Base-by-base conservation (phyloP, 208 protist species). In the Trypanosoma platydactyli region DNA sequence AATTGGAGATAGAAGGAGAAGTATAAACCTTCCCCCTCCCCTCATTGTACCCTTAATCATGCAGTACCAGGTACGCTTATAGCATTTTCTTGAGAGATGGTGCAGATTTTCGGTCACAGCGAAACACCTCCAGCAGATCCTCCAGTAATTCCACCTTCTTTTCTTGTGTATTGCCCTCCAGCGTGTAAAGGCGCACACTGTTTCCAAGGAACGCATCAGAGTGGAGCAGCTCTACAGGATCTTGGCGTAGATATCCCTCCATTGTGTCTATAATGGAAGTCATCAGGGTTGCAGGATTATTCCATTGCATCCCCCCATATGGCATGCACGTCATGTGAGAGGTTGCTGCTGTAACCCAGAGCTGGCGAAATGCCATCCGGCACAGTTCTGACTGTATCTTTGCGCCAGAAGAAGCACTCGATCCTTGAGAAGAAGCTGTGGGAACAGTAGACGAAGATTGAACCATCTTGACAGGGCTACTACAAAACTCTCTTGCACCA, bases 51-150 rank as follows among this genome's bases (percentile, higher is more conserved):
- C n/a, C n/a, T n/a, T n/a, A n/a, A n/a, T n/a, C n/a, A n/a, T n/a
- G n/a, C 9, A 4, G 22, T 3, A 35, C 40, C 1, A 9, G 22
- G 20, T 24, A 16, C 30, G 24, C 25, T 65, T 52, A 89, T 33
- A 88, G 59, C 44, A 92, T 73, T 13, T 77, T 81, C 53, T 87
- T 81, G 29, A 94, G 59, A 38, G 48, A 63, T 20, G 89, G 85
- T n/a, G 88, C 67, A 3, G 79, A 84, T 5, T 73, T 56, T 3
- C 73, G 60, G 30, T 92, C 85, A 38, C 76, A 88, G 9, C 83
- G 76, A 59, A 89, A 92, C 16, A 88, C 79, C 66, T 94, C 89
- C 24, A 94, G n/a, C 55, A 94, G 52, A 60, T 87, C 76, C 6
- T 71, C 65, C 59, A 94, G 38, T 12, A 72, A 45, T 9, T 82